Evolutionary conservation across 2,329 filamentous ascomycete genomes (phyloP), one percentile per base, ranked within the genome.

Genomic region (Pseudogymnoascus verrucosus): DNA sequence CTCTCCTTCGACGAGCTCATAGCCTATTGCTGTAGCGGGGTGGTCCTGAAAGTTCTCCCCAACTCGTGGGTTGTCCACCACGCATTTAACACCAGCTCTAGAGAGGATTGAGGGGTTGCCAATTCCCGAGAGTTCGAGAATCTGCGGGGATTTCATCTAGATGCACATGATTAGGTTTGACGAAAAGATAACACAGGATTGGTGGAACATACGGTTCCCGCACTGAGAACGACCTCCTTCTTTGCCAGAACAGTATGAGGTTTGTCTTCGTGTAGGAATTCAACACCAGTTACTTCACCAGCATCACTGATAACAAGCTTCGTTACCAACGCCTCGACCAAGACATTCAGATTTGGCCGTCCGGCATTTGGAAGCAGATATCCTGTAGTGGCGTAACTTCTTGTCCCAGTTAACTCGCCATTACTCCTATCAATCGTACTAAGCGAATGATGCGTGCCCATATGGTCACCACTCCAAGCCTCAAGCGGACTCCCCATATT

Each of bases 241-340:
- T 37, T 66, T 3, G 70, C 71, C 6, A 65, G 65, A 2, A 74
- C 66, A 7, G 37, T 66, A 31, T 66, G 36, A 2, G 62, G 40
- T n/a, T 63, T 64, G 1, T 65, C 65, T 26, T 65, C 61, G 6
- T 51, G 39, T 16, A 59, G 42, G 8, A 72, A 62, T 62, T 73
- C 67, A n/a, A 72, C 69, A 7, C 68, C 69, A 28, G 67, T 65
- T 3, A 62, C 64, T n/a, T 36, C 16, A 4, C 60, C 61, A 7
- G 16, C 37, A 4, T 21, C 14, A 7, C 57, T 39, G 2, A 69
- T 28, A 69, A 92, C 87, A 72, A 96, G 78, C 74, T 87, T 89
- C 73, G 85, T 89, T 65, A 95, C 91, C 84, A 90, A 92, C 12
- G 90, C 88, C 71, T 95, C 87, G 71, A 90, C 95, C 63, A 96